Base-by-base conservation (phyloP, 2,329 filamentous ascomycete genomes). In the Nemania diffusa region DNA sequence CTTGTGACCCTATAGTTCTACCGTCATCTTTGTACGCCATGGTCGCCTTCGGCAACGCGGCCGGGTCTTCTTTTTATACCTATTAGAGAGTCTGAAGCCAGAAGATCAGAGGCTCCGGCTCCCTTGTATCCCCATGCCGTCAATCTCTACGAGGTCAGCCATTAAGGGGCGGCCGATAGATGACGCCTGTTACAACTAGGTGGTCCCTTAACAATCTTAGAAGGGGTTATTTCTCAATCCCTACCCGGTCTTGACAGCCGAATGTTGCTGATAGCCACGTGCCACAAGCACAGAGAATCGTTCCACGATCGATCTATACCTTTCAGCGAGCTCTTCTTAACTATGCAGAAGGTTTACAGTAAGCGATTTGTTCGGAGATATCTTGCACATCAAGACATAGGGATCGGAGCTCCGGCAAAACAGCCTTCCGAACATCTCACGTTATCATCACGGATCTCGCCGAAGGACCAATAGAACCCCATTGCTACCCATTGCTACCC, bases 261-360 rank as follows among this genome's bases (percentile, higher is more conserved):
- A 20, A 40, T 27, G 44, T 20, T 26, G 34, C 26, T 27, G 51
- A 44, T n/a, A 32, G 29, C 26, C 37, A 32, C 34, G 29, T 37
- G 53, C 46, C 53, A 27, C 40, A 11, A 34, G 51, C 42, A 17
- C 20, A 51, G 44, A 51, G 26, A 15, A 57, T 58, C 52, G 58
- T 66, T 26, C 64, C 58, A 66, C 58, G 34, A 29, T 62, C 34
- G 15, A 52, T 20, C 44, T 61, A 56, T 52, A 20, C 5, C 27
- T 13, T 15, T 52, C 5, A 15, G 42, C 42, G 15, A 59, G 2
- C 22, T 8, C 13, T 20, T 11, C 34, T 29, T 6, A 34, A 55
- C n/a, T 3, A 40, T 40, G 9, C 15, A 60, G 46, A 29, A 57
- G 15, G 13, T 27, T 13, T 6, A 26, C 15, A 15, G 9, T 5